Evolutionary conservation across 202 grass and related monocot species (phyloP).

Genomic region (Panicum hallii): DNA sequence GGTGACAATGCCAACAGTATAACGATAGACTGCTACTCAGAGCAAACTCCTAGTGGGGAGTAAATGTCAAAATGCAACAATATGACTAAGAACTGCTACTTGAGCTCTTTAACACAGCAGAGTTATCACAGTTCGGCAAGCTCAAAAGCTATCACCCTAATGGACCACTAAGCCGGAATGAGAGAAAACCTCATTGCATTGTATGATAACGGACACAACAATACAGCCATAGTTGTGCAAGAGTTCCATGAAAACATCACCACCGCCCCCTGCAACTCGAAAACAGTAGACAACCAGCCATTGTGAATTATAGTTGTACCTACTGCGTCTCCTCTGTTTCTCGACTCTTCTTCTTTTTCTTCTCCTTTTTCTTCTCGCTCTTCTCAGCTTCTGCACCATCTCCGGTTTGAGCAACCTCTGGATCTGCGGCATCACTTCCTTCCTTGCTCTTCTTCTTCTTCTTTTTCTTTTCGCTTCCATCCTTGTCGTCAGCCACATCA

Average conservation of each 20-base stretch:
- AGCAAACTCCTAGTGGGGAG: background rate
- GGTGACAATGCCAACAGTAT: background rate
- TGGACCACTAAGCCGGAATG: background rate
- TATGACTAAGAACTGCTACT: background rate
- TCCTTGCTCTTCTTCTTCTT: constrained; percentile 76
- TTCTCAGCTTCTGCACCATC: constrained; percentile 54
- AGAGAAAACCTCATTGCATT: constrained; percentile 41
- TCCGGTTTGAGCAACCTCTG: constrained; percentile 18
- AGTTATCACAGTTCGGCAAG: background rate
- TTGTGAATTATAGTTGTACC: background rate
- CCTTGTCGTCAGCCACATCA: constrained; percentile 42
- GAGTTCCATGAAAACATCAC: constrained; percentile 11
- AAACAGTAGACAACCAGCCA: background rate
- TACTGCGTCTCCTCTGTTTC: constrained; percentile 46
- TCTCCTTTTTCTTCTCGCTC: constrained; percentile 69
- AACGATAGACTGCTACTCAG: background rate
- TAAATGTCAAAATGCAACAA: constrained; percentile 4
- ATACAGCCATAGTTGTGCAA: constrained; percentile 26
- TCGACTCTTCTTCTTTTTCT: constrained; percentile 80
- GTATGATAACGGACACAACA: constrained; percentile 29
- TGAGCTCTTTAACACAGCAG: background rate
- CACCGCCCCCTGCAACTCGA: background rate
- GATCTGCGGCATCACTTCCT: constrained; percentile 24
- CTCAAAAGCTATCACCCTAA: background rate
- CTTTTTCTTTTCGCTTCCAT: constrained; percentile 31